phyloP scores from a whole-genome alignment of 495 filamentous ascomycete genomes.

The Tuber brumale region DNA sequence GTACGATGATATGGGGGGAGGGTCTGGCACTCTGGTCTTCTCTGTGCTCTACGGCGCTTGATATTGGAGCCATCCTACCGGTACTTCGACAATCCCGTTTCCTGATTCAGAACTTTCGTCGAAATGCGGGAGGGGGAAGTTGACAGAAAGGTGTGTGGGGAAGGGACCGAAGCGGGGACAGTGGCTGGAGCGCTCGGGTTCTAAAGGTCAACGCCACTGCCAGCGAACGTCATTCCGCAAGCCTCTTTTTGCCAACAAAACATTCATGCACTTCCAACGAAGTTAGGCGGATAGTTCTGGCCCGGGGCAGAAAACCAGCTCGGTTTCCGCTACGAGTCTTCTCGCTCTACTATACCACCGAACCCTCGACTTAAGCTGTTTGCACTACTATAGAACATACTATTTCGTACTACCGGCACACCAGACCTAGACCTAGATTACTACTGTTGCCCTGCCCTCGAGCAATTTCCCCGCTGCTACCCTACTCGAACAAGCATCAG shows the following conservation, averaged over 20 bases:
- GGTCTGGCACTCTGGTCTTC: not conserved
- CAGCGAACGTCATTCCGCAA: not conserved
- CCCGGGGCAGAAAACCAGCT: not conserved
- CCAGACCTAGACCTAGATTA: not conserved
- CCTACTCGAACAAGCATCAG: not conserved
- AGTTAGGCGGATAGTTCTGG: not conserved
- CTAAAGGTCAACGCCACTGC: not conserved
- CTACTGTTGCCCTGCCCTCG: not conserved
- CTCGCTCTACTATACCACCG: not conserved
- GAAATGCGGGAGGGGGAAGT: not conserved
- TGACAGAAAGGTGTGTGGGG: not conserved
- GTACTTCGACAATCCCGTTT: not conserved
- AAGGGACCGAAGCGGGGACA: not conserved
- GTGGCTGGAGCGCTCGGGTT: not conserved
- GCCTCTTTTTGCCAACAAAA: conserved; percentile 4
- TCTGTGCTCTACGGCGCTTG: not conserved
- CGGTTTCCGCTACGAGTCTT: not conserved
- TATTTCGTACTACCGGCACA: too few species aligned
- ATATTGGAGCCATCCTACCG: not conserved
- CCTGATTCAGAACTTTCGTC: not conserved
- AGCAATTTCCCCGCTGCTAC: not conserved
- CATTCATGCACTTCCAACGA: not conserved
- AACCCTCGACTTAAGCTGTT: not conserved
- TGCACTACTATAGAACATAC: not conserved
- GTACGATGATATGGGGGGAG: not conserved